Conservation (phyloP, 2,329 filamentous ascomycete species). For the Mycosphaerelloides madeirae region DNA sequence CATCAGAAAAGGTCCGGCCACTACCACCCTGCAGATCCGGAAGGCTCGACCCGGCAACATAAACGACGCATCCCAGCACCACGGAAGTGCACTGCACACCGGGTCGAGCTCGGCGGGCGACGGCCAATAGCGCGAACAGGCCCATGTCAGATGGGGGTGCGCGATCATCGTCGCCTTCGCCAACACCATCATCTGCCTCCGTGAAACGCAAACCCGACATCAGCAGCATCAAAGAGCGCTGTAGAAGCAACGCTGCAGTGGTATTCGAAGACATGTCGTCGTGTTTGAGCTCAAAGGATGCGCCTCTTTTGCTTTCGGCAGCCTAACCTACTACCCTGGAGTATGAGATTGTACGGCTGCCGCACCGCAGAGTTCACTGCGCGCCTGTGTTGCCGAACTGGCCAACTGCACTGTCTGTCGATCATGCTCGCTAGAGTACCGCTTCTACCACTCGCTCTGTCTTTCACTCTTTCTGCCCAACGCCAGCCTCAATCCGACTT, state of each 20-base stretch:
- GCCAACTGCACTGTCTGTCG: slow-evolving; percentile 10
- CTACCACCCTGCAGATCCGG: slow-evolving; percentile 17
- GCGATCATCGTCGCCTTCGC: neutral
- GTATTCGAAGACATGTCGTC: no score
- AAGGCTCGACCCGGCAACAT: slow-evolving; percentile 18
- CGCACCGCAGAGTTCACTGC: slow-evolving; percentile 13
- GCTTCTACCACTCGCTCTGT: neutral
- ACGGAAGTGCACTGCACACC: slow-evolving; percentile 15
- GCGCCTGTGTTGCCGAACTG: slow-evolving; percentile 5
- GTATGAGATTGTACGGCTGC: slow-evolving; percentile 6
- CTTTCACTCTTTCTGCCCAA: slow-evolving; percentile 4
- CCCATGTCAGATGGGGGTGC: neutral
- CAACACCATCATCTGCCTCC: neutral
- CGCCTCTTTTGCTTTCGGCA: no score
- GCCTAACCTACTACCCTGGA: neutral
- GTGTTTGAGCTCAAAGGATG: no score
- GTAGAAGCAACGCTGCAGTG: no score
- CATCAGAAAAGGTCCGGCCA: neutral
- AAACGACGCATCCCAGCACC: slow-evolving; percentile 18
- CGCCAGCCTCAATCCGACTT: slow-evolving; percentile 10
- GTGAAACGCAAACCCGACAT: neutral
- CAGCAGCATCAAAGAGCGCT: no score
- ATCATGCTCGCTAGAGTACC: slow-evolving; percentile 6
- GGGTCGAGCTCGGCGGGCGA: slow-evolving; percentile 19
- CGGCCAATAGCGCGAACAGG: slow-evolving; percentile 12